Percentiles rank a stretch among this genome's conserved stretches.
These are phyloP conservation scores for Neurospora sp. DNA, from an alignment of 495 filamentous ascomycete species.

Conservation along the genomic window DNA sequence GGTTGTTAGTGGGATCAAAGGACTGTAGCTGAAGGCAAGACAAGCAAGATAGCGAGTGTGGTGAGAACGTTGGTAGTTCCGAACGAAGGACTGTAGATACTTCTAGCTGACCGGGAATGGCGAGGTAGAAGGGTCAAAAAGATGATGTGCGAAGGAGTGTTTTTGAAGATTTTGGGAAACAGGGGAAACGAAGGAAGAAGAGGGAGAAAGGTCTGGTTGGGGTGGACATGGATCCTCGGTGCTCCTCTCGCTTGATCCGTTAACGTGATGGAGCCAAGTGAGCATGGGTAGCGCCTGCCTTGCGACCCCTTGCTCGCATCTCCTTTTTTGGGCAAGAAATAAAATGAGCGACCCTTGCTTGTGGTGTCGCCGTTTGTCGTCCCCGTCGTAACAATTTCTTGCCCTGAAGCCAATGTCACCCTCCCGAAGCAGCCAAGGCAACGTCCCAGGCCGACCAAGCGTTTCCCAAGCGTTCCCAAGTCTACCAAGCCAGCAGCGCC, in stretches of 20 bases:
- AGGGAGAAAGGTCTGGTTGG: background rate
- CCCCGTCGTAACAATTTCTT: background rate
- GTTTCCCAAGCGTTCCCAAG: background rate
- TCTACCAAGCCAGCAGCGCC: background rate
- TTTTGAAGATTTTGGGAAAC: background rate
- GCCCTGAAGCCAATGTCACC: background rate
- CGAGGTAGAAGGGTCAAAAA: background rate
- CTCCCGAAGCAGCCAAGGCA: background rate
- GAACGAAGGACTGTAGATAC: background rate
- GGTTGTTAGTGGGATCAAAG: background rate
- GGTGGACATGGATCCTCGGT: background rate
- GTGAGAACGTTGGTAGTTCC: background rate
- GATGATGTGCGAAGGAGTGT: background rate
- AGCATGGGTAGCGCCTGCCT: background rate
- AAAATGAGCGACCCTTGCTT: background rate
- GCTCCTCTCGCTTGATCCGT: background rate
- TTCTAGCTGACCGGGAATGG: background rate
- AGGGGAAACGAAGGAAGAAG: background rate
- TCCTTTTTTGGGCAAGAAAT: background rate
- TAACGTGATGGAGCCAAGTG: background rate
- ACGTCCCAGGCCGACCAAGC: background rate
- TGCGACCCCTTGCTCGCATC: background rate
- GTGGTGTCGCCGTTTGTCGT: background rate
- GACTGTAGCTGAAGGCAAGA: background rate
- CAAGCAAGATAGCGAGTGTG: background rate